Conservation (phyloP, 768 basidiomycete species). For the Tulasnella sp. region DNA sequence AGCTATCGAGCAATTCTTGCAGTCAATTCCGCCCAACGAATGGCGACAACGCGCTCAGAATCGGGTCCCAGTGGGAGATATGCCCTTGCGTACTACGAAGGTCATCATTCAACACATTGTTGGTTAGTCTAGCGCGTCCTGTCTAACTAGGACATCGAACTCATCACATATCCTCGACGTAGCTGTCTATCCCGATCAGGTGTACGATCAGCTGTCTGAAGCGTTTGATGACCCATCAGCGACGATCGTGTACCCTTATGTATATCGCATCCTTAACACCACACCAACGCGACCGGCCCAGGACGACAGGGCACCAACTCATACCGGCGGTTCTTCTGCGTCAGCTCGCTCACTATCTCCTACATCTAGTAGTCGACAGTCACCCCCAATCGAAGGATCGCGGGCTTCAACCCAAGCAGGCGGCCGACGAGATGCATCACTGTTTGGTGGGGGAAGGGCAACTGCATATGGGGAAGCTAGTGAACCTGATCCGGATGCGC, state of each 20-base stretch:
- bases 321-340: constrained; percentile 36
- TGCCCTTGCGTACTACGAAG: constrained; percentile 96
- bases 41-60: constrained; percentile 89
- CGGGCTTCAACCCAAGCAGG: constrained; percentile 25
- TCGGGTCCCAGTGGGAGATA: constrained; percentile 89
- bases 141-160: neutral
- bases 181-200: constrained; percentile 80
- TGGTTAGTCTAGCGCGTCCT: constrained; percentile 44
- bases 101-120: constrained; percentile 96
- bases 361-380: constrained; percentile 40
- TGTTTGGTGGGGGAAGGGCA: neutral
- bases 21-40: constrained; percentile 88
- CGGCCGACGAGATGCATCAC: neutral
- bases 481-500: constrained; percentile 81
- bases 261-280: constrained; percentile 75
- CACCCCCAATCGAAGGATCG: constrained; percentile 27
- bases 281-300: neutral
- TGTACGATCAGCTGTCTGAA: constrained; percentile 81
- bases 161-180: neutral
- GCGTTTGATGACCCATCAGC: constrained; percentile 95
- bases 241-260: constrained; percentile 94
- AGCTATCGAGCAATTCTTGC: constrained; percentile 87
- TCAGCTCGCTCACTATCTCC: constrained; percentile 57
- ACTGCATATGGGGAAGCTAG: constrained; percentile 30
- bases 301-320: neutral